Evolutionary conservation across 192 early-diverging fungal species (phyloP).

Genomic region (Entrophospora sp.): DNA sequence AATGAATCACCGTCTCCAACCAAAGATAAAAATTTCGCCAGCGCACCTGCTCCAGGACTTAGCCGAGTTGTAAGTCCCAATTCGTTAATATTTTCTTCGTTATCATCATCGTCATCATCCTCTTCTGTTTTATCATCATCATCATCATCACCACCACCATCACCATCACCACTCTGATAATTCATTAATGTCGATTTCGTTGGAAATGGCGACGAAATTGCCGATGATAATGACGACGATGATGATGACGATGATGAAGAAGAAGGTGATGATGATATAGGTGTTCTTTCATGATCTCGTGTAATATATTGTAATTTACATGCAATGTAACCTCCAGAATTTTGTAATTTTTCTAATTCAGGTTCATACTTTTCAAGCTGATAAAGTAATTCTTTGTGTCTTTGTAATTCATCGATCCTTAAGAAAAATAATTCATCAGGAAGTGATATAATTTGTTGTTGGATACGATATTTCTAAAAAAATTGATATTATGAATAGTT

Average conservation of each 20-base stretch:
- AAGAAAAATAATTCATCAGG: neutral
- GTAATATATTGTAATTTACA: neutral
- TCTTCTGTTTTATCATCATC: no score
- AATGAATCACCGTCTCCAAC: neutral
- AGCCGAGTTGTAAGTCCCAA: no score
- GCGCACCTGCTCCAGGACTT: neutral
- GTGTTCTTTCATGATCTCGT: no score
- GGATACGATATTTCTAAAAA: constrained; percentile 1
- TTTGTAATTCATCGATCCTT: neutral
- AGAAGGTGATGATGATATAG: no score
- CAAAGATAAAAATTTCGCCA: neutral
- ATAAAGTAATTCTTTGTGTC: neutral
- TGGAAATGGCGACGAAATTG: no score
- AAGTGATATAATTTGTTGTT: constrained; percentile 4
- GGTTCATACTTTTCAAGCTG: neutral
- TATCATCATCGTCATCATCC: no score
- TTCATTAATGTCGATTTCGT: neutral
- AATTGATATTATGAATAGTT: no score
- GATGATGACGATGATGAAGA: no score
- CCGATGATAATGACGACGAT: no score
- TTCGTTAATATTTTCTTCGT: no score
- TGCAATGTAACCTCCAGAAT: neutral
- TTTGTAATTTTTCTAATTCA: neutral
- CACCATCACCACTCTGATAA: no score
- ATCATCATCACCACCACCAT: no score